Evolutionary conservation across 805 yeast genomes (phyloP), one percentile per base, ranked within the genome.

Genomic region (Schwanniomyces occidentalis): DNA sequence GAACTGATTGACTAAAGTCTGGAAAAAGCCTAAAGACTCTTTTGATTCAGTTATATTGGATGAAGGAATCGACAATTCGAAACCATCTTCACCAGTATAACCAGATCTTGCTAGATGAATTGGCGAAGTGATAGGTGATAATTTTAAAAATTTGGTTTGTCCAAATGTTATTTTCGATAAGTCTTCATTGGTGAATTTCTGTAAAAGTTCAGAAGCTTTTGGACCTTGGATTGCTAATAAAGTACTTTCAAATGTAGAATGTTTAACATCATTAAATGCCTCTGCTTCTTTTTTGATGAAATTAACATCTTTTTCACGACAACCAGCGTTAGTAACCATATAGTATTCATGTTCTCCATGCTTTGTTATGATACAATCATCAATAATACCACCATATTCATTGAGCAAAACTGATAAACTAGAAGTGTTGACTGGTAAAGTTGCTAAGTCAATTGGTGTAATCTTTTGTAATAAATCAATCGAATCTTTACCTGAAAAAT

Each of bases 31-130:
- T 19, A 65, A 56, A 2, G 91, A 82, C 30, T 56, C 54, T 16
- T 48, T 40, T 15, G 71, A 56, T 34, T 70, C 64, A 31, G 58
- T 51, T 37, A 76, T 67, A 17, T 40, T 56, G 10, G 55, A 30
- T 2, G 71, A 64, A 5, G 87, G 83, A 41, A 90, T 81, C 6
- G 95, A 81, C 39, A 91, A 76, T 61, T 93, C 99, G 60, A 93
- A 91, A 2, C 99, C 99, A 58, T 93, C 99, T 63, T 93, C 99
- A 13, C 99, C 99, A 5, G 99, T 93, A 69, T 93, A 93, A 2
- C 99, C 99, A 16, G 95, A 86, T 61, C 99, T 81, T 3, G 96
- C 85, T n/a, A 89, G 73, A 54, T 89, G 95, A 34, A 84, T 70
- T 32, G 70, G 65, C 18, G 65, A 58, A 41, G 58, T 54, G 51